phyloP scores from a whole-genome alignment of 331 rosid species.

The Dryas integrifolia region DNA sequence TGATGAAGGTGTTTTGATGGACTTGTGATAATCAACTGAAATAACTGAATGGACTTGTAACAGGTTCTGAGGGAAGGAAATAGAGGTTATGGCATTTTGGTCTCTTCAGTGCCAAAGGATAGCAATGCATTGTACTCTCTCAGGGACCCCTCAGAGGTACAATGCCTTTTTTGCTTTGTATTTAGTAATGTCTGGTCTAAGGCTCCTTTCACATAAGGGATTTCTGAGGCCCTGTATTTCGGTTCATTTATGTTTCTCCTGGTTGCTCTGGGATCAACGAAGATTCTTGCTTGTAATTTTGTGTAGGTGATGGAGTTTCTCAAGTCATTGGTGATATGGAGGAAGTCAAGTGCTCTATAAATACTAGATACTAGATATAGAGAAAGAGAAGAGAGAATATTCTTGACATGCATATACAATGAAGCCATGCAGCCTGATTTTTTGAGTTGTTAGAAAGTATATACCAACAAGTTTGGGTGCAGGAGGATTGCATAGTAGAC shows the following conservation, averaged over 20 bases:
- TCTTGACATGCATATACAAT: slow-evolving; percentile 31
- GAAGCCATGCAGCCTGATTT: neutral
- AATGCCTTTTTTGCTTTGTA: neutral
- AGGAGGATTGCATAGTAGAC: slow-evolving; percentile 33
- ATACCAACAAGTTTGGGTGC: slow-evolving; percentile 38
- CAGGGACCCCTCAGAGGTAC: slow-evolving; percentile 86
- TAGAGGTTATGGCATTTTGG: slow-evolving; percentile 79
- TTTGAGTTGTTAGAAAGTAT: slow-evolving; percentile 27
- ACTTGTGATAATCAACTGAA: neutral
- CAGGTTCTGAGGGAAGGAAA: slow-evolving; percentile 78
- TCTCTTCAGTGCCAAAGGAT: slow-evolving; percentile 73
- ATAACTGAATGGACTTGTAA: slow-evolving; percentile 13
- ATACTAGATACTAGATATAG: slow-evolving; percentile 11
- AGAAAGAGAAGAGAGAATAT: slow-evolving; percentile 33
- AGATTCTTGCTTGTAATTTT: neutral
- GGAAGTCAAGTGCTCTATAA: slow-evolving; percentile 53
- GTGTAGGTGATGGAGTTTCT: slow-evolving; percentile 92
- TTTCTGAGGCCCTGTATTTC: neutral
- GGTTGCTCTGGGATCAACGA: too few relatives aligned
- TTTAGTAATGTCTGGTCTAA: neutral
- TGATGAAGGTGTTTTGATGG: slow-evolving; percentile 4
- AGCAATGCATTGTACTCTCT: slow-evolving; percentile 83
- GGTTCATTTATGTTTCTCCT: too few relatives aligned
- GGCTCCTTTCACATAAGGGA: neutral
- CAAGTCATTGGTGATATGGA: slow-evolving; percentile 68